Conservation (phyloP, 2,329 filamentous ascomycete genomes). For the Paramyrothecium sp. region DNA sequence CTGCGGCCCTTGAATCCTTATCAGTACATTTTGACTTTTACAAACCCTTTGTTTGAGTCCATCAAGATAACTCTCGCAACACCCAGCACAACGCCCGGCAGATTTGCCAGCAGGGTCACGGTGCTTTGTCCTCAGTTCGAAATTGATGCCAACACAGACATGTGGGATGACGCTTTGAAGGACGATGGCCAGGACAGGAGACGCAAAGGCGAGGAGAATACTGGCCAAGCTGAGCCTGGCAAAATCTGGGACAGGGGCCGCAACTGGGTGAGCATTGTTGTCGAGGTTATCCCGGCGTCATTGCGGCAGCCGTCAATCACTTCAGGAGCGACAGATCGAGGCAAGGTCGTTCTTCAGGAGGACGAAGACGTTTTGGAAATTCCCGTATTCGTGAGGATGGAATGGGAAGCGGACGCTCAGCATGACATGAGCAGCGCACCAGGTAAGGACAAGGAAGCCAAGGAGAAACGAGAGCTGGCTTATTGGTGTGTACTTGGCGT, state of each 20-base stretch:
- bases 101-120: constrained; percentile 77
- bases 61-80: constrained; percentile 87
- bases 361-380: constrained; percentile 77
- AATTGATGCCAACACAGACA: constrained; percentile 85
- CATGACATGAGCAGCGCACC: constrained; percentile 60
- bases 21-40: constrained; percentile 86
- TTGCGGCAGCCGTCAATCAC: constrained; percentile 39
- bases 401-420: constrained; percentile 77
- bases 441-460: constrained; percentile 57
- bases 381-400: constrained; percentile 87
- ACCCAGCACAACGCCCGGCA: constrained; percentile 73
- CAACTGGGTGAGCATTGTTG: constrained; percentile 92
- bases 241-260: constrained; percentile 95
- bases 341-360: constrained; percentile 39
- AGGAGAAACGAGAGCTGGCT: constrained; percentile 82
- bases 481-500: constrained; percentile 95
- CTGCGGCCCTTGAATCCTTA: constrained; percentile 59
- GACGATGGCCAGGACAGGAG: constrained; percentile 40
- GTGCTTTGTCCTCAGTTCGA: constrained; percentile 93
- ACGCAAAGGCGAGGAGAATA: constrained; percentile 38
- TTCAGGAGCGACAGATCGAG: neutral
- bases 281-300: constrained; percentile 77
- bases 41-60: constrained; percentile 90
- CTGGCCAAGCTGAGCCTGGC: constrained; percentile 70
- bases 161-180: constrained; percentile 84